Base-by-base conservation (phyloP, 2,329 filamentous ascomycete species). In the Claviceps digitariae region DNA sequence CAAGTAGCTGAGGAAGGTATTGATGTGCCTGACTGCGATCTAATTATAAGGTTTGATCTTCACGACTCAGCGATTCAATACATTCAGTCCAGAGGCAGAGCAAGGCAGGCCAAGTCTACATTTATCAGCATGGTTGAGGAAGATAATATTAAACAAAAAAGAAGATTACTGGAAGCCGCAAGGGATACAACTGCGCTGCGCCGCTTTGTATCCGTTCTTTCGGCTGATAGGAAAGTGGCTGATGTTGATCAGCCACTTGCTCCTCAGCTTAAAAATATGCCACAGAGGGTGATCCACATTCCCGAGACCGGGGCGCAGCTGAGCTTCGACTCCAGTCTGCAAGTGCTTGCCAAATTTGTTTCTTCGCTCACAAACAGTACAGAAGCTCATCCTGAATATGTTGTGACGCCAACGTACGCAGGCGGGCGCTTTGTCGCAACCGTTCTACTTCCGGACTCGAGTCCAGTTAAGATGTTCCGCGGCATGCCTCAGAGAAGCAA, bases 21-120 rank as follows among this genome's bases (percentile, higher is more conserved):
- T 13, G 82, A 86, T 59, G 78, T 86, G 48, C 82, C 82, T 0
- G 79, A 83, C 53, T 86, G 82, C 64, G 84, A 85, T 57, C 64
- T 84, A 1, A 72, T 86, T 31, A 74, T 86, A 55, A 71, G 90
- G 2, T 98, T 96, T 62, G 89, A 97, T 63, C 77, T 95, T 2
- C 95, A 90, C 67, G 76, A 78, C 12, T 96, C 91, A 0, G 82
- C 95, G 67, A 97, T 97, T 51, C 87, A 95, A 63, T 97, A 96
- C 64, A 83, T 97, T 21, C 93, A 98, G 66, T 96, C 90, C 15
- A 81, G 89, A 57, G 93, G 93, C 0, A 81, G 93, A 52, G 93
- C 93, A 13, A 79, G 93, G 41, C 86, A 89, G 61, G 67, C 71
- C 0, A 77, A 84, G 52, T 97, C 93, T 0, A 82, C 79, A 57